Evolutionary conservation across 2,329 filamentous ascomycete genomes (phyloP), one percentile per base, ranked within the genome.

Genomic region (Aspergillus pseudonomiae): DNA sequence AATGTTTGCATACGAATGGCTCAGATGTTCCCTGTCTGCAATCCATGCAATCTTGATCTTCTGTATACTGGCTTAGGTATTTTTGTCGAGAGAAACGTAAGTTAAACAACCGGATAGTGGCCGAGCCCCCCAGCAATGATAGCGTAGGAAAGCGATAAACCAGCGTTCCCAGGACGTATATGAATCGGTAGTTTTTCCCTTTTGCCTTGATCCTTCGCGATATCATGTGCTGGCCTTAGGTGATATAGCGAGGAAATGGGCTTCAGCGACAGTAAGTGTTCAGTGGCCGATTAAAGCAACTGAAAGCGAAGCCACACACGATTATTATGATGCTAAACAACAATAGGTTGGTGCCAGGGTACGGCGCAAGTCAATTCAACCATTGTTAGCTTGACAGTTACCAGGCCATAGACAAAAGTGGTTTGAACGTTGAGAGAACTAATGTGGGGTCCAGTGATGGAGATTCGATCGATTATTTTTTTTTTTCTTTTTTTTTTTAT

Each of bases 391-490:
- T 59, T 43, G 21, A 52, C 6, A 39, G 43, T 32, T 34, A 28
- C 48, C 41, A 63, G 55, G 50, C 19, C 36, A 55, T 58, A 32
- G 57, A 60, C 10, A 28, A 21, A 39, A 21, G 48, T 19, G 46
- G 24, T 41, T 32, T 53, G 24, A 53, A 62, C 57, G 58, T 57
- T 36, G 45, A 59, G 6, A 55, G 55, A 48, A 26, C 14, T 30
- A 48, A 54, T 57, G 60, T 64, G 62, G 34, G 39, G 64, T 65
- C 59, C 53, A 54, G 53, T 50, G 30, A 67, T 65, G 67, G 69
- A n/a, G 19, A 16, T 41, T 41, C 6, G 7, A 41, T 9, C 6
- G 3, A 19, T 19, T n/a, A 70, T 50, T 50, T 28, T 26, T 26
- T 46, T 2, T 26, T 4, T 28, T 28, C 19, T 50, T 10, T 28